phyloP scores from a whole-genome alignment of 305 asterid species.

The Solanum hybrid region DNA sequence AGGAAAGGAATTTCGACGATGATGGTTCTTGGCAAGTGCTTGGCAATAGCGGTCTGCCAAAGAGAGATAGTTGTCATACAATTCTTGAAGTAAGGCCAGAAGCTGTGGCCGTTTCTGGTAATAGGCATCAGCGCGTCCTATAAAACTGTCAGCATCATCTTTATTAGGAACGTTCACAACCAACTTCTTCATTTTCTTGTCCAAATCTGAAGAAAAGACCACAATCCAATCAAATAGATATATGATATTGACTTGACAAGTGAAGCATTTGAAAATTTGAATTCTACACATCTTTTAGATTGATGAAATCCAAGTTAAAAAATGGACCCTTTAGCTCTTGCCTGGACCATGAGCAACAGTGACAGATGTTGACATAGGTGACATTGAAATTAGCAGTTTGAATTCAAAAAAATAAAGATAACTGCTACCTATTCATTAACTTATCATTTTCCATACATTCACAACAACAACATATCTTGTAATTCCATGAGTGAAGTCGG shows the following conservation, averaged over 20 bases:
- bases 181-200: constrained; percentile 26
- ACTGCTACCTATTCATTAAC: neutral
- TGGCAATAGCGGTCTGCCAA: constrained; percentile 82
- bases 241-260: neutral
- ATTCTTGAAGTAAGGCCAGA: constrained; percentile 49
- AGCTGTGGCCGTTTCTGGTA: constrained; percentile 73
- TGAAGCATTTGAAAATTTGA: constrained; percentile 12
- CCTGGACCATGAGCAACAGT: neutral
- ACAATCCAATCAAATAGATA: neutral
- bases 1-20: constrained; percentile 49
- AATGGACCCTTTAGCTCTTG: neutral
- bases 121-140: constrained; percentile 58
- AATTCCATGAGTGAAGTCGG: neutral
- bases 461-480: neutral
- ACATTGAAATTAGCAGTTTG: neutral
- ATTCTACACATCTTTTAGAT: neutral
- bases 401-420: neutral
- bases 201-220: constrained; percentile 21
- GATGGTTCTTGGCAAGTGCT: constrained; percentile 49
- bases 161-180: constrained; percentile 10
- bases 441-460: neutral
- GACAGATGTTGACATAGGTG: neutral
- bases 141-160: constrained; percentile 47
- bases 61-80: constrained; percentile 68
- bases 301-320: neutral